Base-by-base conservation (phyloP, 441 rosid species). In the Francoa sonchifolia region DNA sequence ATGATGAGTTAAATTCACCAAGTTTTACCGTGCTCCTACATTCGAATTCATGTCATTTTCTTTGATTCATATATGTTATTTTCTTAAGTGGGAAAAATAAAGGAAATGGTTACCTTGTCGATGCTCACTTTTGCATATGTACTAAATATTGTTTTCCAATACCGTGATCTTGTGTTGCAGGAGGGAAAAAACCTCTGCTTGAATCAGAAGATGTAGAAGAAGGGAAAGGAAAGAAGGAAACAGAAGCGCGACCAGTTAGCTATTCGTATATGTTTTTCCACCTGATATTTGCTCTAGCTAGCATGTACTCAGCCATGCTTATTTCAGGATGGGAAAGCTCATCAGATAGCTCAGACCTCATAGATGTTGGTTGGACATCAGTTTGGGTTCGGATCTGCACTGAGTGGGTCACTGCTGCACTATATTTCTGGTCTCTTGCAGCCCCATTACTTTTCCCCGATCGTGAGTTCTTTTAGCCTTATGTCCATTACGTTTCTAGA, bases 221-320 rank as follows among this genome's bases (percentile, higher is more conserved):
- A 46, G 88, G 85, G 19, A 72, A 72, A 50, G 77, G 55, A 20
- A 55, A 65, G 48, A 49, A 55, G 42, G 84, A 72, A 52, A 49
- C 11, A 3, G 94, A 78, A 61, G 68, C 74, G 8, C 67, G 57
- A 15, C 93, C 90, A 1, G 90, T 90, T 42, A 72, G 73, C 29
- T 90, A 90, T 50, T 86, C 95, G 2, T 86, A 86, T 47, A 60
- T 77, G 3, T 90, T 90, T 81, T 90, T 86, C 77, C 96, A 74
- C 76, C 65, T 82, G 62, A 82, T 90, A 48, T 90, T 90, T 48
- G 93, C 96, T 5, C 63, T 90, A 25, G 96, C 95, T 8, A 90
- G 99, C 76, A 90, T 90, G 96, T 90, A 86, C 59, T 71, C 99
- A 0, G 93, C 83, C 8, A 90, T 86, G 99, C 96, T 86, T 56